Conservation (phyloP, 108 stramenopile species). For the Fragilaria crotonensis region DNA sequence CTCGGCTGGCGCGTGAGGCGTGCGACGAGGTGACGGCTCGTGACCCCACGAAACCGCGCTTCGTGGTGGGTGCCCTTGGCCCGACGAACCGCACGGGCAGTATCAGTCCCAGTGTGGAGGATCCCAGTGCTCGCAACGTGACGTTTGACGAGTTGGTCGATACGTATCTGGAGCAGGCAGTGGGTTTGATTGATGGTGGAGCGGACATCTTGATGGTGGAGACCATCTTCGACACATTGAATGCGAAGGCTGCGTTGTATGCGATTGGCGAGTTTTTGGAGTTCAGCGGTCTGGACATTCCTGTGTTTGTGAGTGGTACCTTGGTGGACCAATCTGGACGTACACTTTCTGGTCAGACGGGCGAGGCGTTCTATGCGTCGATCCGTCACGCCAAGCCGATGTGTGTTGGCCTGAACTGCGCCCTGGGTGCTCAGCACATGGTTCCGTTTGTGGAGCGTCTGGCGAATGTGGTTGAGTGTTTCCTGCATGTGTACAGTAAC, state of each 20-base stretch:
- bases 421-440: slow-evolving; percentile 93
- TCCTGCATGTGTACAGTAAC: slow-evolving; percentile 96
- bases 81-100: slow-evolving; percentile 97
- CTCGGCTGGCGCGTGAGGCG: slow-evolving; percentile 92
- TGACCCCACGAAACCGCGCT: slow-evolving; percentile 93
- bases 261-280: slow-evolving; percentile 91
- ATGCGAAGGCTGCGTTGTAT: slow-evolving; percentile 97
- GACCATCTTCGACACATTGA: slow-evolving; percentile 97
- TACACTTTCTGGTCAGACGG: slow-evolving; percentile 97
- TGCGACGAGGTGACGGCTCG: slow-evolving; percentile 92
- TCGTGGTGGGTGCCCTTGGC: slow-evolving; percentile 95
- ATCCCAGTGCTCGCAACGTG: no score
- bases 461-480: slow-evolving; percentile 88
- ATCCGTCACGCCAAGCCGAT: slow-evolving; percentile 98
- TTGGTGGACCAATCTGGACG: slow-evolving; percentile 97
- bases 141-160: slow-evolving; percentile 98
- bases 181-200: slow-evolving; percentile 96
- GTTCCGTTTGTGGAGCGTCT: no score
- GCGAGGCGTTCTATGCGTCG: no score
- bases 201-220: no score
- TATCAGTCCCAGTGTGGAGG: slow-evolving; percentile 95
- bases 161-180: slow-evolving; percentile 93
- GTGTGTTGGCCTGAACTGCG: slow-evolving; percentile 98
- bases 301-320: no score
- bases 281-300: slow-evolving; percentile 84